Percentiles rank a stretch among this genome's conserved stretches.
Evolutionary conservation across 140 eudicot species (phyloP).

Genomic region (Flaveria floridana): DNA sequence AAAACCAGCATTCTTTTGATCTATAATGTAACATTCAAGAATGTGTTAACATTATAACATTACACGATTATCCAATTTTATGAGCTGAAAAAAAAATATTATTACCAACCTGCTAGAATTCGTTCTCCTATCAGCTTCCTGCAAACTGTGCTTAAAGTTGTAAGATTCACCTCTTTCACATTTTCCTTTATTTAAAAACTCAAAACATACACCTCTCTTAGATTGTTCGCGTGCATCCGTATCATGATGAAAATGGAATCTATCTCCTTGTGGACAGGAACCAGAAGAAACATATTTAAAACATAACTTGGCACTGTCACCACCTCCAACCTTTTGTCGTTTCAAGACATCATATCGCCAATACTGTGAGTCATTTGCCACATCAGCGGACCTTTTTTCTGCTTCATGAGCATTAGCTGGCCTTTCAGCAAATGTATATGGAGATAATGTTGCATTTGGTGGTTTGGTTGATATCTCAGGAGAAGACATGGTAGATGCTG

Average conservation of each 20-base stretch:
- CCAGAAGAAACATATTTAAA: conserved; percentile 83
- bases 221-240: conserved; percentile 88
- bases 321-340: conserved; percentile 71
- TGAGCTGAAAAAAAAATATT: neutral
- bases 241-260: conserved; percentile 80
- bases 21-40: conserved; percentile 38
- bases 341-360: conserved; percentile 97
- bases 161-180: conserved; percentile 94
- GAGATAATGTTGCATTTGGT: conserved; percentile 75
- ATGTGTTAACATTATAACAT: neutral
- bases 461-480: conserved; percentile 65
- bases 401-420: conserved; percentile 35
- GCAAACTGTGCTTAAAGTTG: conserved; percentile 69
- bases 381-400: conserved; percentile 59
- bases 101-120: conserved; percentile 54
- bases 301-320: conserved; percentile 60
- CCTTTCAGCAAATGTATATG: conserved; percentile 44
- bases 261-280: conserved; percentile 84
- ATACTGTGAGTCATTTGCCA: conserved; percentile 59
- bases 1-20: conserved; percentile 97
- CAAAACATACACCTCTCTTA: conserved; percentile 90
- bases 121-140: conserved; percentile 56
- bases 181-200: conserved; percentile 86
- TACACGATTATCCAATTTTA: neutral
- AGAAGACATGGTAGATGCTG: conserved; percentile 83